Base-by-base conservation (phyloP, 495 filamentous ascomycete species). In the Penicillium tannophilum region DNA sequence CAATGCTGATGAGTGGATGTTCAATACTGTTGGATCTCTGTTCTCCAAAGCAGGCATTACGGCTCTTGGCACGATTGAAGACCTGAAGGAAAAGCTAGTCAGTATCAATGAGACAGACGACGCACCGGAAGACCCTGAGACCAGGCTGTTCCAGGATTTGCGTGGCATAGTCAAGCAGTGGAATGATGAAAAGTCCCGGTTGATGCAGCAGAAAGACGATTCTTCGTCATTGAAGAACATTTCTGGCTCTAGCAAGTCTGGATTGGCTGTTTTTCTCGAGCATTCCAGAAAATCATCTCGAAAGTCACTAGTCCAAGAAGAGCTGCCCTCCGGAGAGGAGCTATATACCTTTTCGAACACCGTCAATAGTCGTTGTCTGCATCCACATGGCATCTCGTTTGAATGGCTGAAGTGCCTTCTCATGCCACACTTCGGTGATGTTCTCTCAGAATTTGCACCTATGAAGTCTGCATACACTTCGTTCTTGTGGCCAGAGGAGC, bases 231-330 rank as follows among this genome's bases (percentile, higher is more conserved):
- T 82, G 69, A 62, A 80, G 74, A 65, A 73, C 50, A 69, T 75
- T 31, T 72, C 65, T 35, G 69, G 74, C n/a, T 62, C 79, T 71
- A 64, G 83, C 78, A 79, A 75, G 74, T 63, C 84, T 73, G 70
- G 88, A 66, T 73, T 93, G 10, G 83, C 88, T 14, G 86, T 90
- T 5, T 94, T 96, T 59, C 79, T 93, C 6, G 90, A 92, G 52
- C 86, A 93, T 64, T 86, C 90, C 1, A 90, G 88, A 54, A 81
- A 86, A 12, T 80, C 82, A 11, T 72, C 79, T 10, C 80, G 81
- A 62, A 84, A 84, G 56, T 65, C 76, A 7, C 65, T 71, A 1
- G 70, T 79, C n/a, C 77, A 76, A 19, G 72, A 83, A 17, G 63
- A 71, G 1, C 83, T 93, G 30, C 72, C 82, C 16, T 84, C 83